phyloP scores from a whole-genome alignment of 345 rosid genomes.

The Anacardium occidentale region DNA sequence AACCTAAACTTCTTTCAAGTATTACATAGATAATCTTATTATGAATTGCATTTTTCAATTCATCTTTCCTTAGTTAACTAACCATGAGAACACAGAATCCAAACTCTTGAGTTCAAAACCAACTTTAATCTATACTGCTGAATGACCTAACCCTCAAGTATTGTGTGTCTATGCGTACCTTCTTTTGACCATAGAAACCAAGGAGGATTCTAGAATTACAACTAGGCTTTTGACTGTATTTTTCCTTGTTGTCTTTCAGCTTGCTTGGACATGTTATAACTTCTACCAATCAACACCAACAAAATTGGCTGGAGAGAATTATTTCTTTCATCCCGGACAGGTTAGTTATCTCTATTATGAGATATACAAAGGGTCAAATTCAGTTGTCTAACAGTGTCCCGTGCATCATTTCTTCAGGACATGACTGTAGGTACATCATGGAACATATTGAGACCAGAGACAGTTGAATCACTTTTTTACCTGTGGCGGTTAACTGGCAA shows the following conservation, averaged over 20 bases:
- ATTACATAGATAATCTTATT: neutral
- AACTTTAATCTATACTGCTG: constrained; percentile 3
- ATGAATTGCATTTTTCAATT: neutral
- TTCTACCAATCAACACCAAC: constrained; percentile 93
- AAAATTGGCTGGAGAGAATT: constrained; percentile 95
- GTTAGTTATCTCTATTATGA: constrained; percentile 29
- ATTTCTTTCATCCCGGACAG: constrained; percentile 74
- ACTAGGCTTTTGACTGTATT: constrained; percentile 9
- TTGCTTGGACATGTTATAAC: constrained; percentile 97
- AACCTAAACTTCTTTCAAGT: constrained; percentile 1
- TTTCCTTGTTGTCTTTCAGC: constrained; percentile 40
- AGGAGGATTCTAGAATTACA: neutral
- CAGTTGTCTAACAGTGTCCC: neutral
- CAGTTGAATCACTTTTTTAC: constrained; percentile 91
- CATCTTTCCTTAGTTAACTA: neutral
- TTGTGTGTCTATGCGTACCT: neutral
- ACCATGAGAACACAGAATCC: neutral
- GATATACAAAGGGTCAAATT: neutral
- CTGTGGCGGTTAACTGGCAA: constrained; percentile 96
- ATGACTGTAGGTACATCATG: constrained; percentile 97
- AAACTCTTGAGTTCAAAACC: neutral
- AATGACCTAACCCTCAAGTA: neutral
- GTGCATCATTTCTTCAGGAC: constrained; percentile 50
- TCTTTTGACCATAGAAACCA: neutral
- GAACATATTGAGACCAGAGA: constrained; percentile 97